Conservation (phyloP, 1,284 basidiomycete species). For the Tremellales sp. region DNA sequence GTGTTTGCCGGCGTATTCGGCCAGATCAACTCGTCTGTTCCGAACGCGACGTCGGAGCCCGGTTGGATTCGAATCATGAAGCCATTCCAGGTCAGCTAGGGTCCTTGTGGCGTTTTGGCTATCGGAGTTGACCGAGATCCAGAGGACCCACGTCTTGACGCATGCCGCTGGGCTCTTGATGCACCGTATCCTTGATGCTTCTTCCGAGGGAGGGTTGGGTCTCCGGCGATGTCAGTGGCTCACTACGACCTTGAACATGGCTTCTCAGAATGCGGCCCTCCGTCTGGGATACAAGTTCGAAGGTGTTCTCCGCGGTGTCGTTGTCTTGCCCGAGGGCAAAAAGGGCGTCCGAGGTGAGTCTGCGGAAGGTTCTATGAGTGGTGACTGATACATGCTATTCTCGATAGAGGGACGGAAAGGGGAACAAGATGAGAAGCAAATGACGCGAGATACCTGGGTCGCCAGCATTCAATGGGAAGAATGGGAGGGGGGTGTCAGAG, state of each 20-base stretch:
- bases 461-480: conserved; percentile 38
- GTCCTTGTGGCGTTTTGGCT: not conserved
- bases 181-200: conserved; percentile 35
- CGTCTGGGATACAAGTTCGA: conserved; percentile 36
- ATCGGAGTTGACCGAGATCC: conserved; percentile 7
- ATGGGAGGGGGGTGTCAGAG: conserved; percentile 38
- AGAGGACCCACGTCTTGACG: conserved; percentile 41
- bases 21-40: conserved; percentile 25
- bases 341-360: conserved; percentile 32
- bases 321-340: conserved; percentile 30
- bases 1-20: conserved; percentile 36
- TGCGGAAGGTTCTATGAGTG: not conserved
- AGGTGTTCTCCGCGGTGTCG: conserved; percentile 27
- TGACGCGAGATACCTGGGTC: conserved; percentile 34
- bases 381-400: not conserved
- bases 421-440: conserved; percentile 19
- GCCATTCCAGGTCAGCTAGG: conserved; percentile 31
- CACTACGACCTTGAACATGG: conserved; percentile 33
- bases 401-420: conserved; percentile 25
- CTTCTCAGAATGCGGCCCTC: conserved; percentile 25
- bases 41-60: conserved; percentile 33
- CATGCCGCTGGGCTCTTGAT: conserved; percentile 38
- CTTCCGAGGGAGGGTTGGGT: conserved; percentile 34
- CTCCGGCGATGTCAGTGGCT: conserved; percentile 41
- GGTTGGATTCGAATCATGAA: conserved; percentile 38